Percentiles rank a stretch among this genome's conserved stretches.
These are phyloP conservation scores for Fraxinus baroniana DNA, from an alignment of 305 asterid species.

Conservation along the genomic window DNA sequence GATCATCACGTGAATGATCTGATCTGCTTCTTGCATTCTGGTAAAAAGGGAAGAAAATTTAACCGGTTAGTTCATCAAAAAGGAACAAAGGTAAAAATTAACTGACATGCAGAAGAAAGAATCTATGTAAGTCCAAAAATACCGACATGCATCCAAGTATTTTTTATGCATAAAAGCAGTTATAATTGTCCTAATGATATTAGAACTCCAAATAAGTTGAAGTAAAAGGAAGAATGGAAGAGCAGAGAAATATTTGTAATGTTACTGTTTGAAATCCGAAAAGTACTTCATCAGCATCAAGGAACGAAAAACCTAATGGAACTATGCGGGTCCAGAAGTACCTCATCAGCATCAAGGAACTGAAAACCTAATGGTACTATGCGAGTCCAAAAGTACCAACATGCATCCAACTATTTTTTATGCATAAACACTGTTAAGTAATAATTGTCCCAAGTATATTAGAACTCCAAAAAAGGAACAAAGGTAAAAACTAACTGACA, in stretches of 20 bases:
- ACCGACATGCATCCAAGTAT: background rate
- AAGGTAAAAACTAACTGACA: background rate
- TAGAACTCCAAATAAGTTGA: background rate
- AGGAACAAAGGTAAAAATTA: background rate
- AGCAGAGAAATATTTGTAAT: background rate
- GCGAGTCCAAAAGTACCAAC: background rate
- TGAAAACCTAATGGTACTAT: background rate
- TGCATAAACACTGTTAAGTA: background rate
- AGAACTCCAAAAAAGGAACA: background rate
- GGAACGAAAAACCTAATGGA: background rate
- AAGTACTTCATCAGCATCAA: background rate
- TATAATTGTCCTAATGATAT: background rate
- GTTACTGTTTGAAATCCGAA: background rate
- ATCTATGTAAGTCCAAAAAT: background rate
- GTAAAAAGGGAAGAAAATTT: slow-evolving; percentile 1
- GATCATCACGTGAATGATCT: slow-evolving; percentile 41
- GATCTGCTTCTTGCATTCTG: slow-evolving; percentile 47
- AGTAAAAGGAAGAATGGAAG: background rate
- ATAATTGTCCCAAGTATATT: background rate
- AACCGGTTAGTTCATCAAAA: slow-evolving; percentile 3
- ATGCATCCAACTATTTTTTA: background rate
- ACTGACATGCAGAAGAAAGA: background rate
- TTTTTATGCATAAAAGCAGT: background rate
- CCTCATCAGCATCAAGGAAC: background rate
- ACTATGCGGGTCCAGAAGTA: background rate